phyloP scores from a whole-genome alignment of 768 basidiomycete genomes.

The Podaxis rugospora region DNA sequence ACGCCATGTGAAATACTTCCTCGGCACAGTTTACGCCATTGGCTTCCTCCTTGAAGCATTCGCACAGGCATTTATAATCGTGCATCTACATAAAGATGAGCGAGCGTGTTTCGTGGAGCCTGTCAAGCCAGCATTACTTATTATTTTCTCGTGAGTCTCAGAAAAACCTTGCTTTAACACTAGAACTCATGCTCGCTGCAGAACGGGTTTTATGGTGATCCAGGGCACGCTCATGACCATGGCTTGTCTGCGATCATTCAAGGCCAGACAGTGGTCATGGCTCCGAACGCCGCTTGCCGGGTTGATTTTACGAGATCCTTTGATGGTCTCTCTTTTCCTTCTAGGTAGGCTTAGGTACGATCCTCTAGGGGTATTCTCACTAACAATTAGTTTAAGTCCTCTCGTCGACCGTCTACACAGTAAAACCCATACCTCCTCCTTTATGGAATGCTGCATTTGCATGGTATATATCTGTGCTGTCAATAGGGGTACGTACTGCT shows the following conservation, averaged over 20 bases:
- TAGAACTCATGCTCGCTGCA: background rate
- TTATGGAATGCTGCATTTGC: constrained; percentile 14
- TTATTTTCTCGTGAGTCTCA: constrained; percentile 6
- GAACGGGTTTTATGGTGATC: background rate
- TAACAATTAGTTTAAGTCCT: constrained; percentile 5
- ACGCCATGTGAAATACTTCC: background rate
- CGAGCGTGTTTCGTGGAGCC: background rate
- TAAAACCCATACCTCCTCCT: background rate
- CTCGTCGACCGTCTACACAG: constrained; percentile 8
- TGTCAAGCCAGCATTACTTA: background rate
- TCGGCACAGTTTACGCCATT: background rate
- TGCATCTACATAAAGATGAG: background rate
- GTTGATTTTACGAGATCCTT: constrained; percentile 10
- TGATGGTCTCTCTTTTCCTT: constrained; percentile 7
- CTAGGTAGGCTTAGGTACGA: background rate
- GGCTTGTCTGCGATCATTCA: constrained; percentile 1
- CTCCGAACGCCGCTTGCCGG: constrained; percentile 7
- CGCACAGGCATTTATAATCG: background rate
- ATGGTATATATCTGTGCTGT: constrained; percentile 15
- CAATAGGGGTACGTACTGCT: constrained; percentile 9
- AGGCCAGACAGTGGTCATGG: constrained; percentile 5
- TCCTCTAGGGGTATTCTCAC: too few relatives aligned
- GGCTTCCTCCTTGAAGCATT: background rate
- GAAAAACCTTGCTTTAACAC: too few relatives aligned
- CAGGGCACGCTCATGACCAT: constrained; percentile 3